phyloP scores from a whole-genome alignment of 2,329 filamentous ascomycete species.

The Fusarium luffae region DNA sequence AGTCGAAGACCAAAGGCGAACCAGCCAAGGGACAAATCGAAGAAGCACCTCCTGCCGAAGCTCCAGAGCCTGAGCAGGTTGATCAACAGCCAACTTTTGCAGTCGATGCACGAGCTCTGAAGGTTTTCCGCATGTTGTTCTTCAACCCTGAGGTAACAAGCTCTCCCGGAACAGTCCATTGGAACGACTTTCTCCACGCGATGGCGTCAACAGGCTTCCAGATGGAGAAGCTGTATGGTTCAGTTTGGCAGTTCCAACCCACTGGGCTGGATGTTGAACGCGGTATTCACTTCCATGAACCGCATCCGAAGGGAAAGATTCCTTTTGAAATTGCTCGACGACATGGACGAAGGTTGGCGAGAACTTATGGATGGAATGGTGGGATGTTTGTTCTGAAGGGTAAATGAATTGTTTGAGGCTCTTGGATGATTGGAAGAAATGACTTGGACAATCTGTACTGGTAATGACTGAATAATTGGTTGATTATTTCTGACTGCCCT shows the following conservation, averaged over 20 bases:
- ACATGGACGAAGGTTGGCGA: neutral
- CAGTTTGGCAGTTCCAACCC: neutral
- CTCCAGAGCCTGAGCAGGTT: neutral
- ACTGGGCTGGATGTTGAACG: neutral
- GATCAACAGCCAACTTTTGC: neutral
- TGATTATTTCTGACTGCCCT: neutral
- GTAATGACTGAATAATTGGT: neutral
- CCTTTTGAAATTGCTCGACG: neutral
- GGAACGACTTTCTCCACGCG: neutral
- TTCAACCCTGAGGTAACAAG: conserved; percentile 2
- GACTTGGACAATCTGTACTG: neutral
- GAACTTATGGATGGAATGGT: conserved; percentile 2
- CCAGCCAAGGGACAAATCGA: accelerated
- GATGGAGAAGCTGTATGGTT: conserved; percentile 8
- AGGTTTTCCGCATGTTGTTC: conserved; percentile 2
- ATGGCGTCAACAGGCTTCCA: neutral
- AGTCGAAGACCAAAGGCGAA: neutral
- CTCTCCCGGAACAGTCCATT: neutral
- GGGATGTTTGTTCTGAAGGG: conserved; percentile 4
- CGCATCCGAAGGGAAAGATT: neutral
- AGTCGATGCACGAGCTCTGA: neutral
- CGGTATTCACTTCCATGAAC: conserved; percentile 4
- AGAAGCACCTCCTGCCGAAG: accelerated
- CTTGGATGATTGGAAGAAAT: neutral
- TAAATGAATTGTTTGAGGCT: neutral